These are phyloP conservation scores for Botrytis pseudocinerea DNA, from an alignment of 2,329 filamentous ascomycete genomes.

Conservation along the genomic window DNA sequence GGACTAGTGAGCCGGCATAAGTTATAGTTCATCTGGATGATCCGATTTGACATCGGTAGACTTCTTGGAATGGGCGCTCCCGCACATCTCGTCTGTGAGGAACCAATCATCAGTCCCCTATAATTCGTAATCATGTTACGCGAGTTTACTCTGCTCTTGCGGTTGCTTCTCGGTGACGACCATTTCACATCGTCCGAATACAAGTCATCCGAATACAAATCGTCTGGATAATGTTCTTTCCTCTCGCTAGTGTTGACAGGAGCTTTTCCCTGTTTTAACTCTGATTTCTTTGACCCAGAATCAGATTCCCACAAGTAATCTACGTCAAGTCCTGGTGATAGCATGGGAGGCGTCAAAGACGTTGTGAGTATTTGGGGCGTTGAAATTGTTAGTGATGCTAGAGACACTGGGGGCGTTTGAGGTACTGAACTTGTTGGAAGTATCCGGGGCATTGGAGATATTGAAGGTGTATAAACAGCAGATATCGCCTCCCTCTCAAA, in stretches of 20 bases:
- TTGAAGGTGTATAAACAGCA: background rate
- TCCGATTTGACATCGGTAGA: background rate
- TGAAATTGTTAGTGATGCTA: no score
- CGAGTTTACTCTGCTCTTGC: background rate
- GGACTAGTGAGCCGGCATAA: background rate
- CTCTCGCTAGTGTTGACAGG: background rate
- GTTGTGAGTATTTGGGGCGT: no score
- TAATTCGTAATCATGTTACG: no score
- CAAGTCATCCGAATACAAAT: background rate
- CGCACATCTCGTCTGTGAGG: background rate
- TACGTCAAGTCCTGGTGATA: background rate
- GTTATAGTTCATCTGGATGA: background rate
- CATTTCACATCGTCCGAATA: background rate
- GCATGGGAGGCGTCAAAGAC: background rate
- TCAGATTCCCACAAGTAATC: background rate
- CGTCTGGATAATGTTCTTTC: background rate
- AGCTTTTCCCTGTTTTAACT: background rate
- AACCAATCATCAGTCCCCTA: no score
- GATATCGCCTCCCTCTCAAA: background rate
- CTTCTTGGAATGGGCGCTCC: background rate
- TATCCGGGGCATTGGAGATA: background rate
- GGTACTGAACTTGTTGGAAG: no score
- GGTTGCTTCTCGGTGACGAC: background rate
- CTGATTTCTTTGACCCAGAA: background rate
- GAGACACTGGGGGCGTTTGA: no score